Base-by-base conservation (phyloP, 257 asterid genomes). In the Solanum peruvianum region DNA sequence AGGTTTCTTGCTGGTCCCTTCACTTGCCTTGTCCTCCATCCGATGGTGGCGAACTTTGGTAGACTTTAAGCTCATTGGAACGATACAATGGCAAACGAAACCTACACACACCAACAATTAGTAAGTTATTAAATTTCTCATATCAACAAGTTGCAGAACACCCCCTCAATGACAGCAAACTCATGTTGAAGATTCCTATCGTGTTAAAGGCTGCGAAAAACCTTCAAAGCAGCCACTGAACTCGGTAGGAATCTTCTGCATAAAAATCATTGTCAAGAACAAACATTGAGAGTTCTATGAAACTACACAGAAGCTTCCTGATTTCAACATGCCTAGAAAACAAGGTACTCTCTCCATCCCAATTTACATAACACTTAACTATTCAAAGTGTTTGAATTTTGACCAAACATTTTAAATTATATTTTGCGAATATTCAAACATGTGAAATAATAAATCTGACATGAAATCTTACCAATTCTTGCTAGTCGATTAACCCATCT, bases 401-500 rank as follows among this genome's bases (percentile, higher is more conserved):
- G 77, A 33, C 25, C 4, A 25, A 60, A 60, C 29, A 25, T 64
- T n/a, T 64, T 64, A 16, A 52, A 52, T 16, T 52, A 8, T 52
- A 16, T 52, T 52, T 62, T 4, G 1, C 7, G 7, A 62, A 62
- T 23, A 62, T 62, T 62, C 69, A 9, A 23, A 10, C 64, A 62
- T 62, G 29, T n/a, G 44, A 45, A 80, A 23, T 18, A 80, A 80
- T 80, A 49, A 80, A 47, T 80, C 67, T 5, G 5, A 45, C 21
- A 4, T 18, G 29, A 81, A 49, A 78, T 45, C 64, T 7, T 87
- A 92, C 98, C 98, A 33, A 94, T 87, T 4, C 94, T 87, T 20
- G 98, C 96, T 37, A 94, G 97, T 15, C 97, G 96, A 87, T 94
- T 93, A 31, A 94, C 93, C 98, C 98, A 95, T 11, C 76, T 88